Evolutionary conservation across 306 rosid species (phyloP).

Genomic region (Potentilla sterilis): DNA sequence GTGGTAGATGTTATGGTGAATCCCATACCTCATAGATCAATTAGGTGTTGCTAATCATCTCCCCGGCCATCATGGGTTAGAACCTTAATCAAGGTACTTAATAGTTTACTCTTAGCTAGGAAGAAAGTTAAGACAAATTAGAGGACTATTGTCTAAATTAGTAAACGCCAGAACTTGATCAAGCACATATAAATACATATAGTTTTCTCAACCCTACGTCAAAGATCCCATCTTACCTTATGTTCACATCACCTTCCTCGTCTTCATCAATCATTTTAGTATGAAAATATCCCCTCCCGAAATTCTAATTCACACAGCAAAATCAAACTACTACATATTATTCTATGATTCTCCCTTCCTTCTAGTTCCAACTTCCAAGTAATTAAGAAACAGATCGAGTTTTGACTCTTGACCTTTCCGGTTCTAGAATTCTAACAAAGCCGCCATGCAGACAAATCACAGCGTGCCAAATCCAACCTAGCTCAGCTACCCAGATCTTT

Average conservation of each 20-base stretch:
- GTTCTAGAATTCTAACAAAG: neutral
- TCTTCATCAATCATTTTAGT: neutral
- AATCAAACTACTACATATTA: neutral
- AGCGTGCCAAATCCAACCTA: neutral
- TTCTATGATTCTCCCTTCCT: neutral
- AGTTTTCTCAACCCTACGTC: conserved; percentile 25
- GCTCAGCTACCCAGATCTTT: neutral
- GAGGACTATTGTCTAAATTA: no score
- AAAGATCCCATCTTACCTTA: conserved; percentile 40
- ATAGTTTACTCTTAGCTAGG: no score
- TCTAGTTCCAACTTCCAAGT: neutral
- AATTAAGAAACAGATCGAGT: no score
- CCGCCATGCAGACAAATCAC: neutral
- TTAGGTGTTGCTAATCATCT: no score
- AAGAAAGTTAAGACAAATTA: no score
- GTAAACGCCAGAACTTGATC: no score
- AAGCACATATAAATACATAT: no score
- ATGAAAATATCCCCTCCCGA: conserved; percentile 25
- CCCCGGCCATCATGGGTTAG: no score
- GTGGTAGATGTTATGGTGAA: no score
- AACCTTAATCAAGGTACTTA: no score
- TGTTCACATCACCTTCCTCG: conserved; percentile 35
- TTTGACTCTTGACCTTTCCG: neutral
- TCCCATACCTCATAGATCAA: no score
- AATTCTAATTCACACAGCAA: conserved; percentile 26